Conservation (phyloP, 2,329 filamentous ascomycete genomes). For the Didymellaceae sp. region DNA sequence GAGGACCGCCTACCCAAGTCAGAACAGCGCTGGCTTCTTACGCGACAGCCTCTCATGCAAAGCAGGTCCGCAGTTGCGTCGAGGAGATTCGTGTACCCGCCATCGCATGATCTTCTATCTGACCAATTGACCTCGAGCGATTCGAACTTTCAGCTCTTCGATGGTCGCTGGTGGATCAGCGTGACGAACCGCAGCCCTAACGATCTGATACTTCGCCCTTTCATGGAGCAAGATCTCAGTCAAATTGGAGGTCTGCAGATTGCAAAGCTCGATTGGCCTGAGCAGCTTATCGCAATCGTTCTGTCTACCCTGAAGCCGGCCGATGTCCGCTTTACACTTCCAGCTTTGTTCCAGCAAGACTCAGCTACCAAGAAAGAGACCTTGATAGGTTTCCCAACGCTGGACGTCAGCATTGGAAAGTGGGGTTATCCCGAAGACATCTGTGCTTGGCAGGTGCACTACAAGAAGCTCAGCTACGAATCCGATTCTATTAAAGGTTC, state of each 20-base stretch:
- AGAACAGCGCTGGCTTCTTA: constrained; percentile 33
- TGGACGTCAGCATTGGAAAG: constrained; percentile 23
- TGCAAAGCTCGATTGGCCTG: background rate
- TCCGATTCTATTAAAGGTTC: no score
- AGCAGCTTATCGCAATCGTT: constrained; percentile 21
- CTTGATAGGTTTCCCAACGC: constrained; percentile 34
- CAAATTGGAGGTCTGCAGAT: constrained; percentile 9
- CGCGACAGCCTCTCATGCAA: constrained; percentile 30
- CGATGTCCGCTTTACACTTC: constrained; percentile 30
- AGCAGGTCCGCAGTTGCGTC: background rate
- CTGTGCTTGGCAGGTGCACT: constrained; percentile 30
- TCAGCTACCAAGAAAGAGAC: constrained; percentile 19
- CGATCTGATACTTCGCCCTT: constrained; percentile 49
- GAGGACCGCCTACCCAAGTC: background rate
- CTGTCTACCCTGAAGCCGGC: constrained; percentile 27
- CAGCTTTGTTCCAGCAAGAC: constrained; percentile 32
- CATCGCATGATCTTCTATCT: constrained; percentile 14
- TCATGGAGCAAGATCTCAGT: constrained; percentile 26
- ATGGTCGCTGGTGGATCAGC: constrained; percentile 63
- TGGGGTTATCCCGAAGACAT: constrained; percentile 15
- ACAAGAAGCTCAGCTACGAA: constrained; percentile 37
- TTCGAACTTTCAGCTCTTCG: constrained; percentile 56
- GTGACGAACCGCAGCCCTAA: constrained; percentile 45
- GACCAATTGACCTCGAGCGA: background rate
- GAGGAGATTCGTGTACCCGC: constrained; percentile 12